Conservation (phyloP, 768 basidiomycete genomes). For the Cystofilobasidium macerans region DNA sequence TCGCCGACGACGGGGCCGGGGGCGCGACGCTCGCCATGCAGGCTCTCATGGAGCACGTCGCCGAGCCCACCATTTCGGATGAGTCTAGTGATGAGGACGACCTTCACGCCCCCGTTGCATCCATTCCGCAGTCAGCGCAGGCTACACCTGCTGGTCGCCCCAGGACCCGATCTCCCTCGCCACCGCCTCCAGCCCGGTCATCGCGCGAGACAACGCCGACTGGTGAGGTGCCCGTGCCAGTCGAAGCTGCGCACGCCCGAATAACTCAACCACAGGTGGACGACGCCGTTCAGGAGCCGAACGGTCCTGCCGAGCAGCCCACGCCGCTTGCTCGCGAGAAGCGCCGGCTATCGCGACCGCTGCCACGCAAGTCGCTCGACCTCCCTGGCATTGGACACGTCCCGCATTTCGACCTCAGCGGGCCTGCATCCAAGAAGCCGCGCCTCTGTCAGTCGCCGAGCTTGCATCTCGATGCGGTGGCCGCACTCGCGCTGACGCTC, state of each 20-base stretch:
- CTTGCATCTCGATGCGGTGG: neutral
- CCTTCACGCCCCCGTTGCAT: neutral
- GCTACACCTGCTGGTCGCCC: neutral
- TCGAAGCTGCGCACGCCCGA: neutral
- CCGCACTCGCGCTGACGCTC: neutral
- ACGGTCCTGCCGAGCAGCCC: neutral
- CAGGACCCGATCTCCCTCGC: neutral
- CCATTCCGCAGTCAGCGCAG: neutral
- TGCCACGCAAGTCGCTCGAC: neutral
- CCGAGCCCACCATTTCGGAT: neutral
- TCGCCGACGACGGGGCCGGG: neutral
- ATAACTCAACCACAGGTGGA: neutral
- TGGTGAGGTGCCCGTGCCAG: neutral
- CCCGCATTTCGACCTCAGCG: neutral
- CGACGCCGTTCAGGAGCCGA: neutral
- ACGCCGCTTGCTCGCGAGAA: neutral
- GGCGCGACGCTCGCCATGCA: conserved; percentile 1
- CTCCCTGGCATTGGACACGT: neutral
- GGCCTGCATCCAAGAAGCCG: neutral
- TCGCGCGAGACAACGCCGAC: neutral
- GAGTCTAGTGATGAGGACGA: neutral
- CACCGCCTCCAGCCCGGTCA: neutral
- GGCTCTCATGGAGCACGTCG: neutral
- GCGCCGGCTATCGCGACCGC: neutral
- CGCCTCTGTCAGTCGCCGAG: neutral